phyloP scores from a whole-genome alignment of 345 rosid genomes.

The Hevea brasiliensis region DNA sequence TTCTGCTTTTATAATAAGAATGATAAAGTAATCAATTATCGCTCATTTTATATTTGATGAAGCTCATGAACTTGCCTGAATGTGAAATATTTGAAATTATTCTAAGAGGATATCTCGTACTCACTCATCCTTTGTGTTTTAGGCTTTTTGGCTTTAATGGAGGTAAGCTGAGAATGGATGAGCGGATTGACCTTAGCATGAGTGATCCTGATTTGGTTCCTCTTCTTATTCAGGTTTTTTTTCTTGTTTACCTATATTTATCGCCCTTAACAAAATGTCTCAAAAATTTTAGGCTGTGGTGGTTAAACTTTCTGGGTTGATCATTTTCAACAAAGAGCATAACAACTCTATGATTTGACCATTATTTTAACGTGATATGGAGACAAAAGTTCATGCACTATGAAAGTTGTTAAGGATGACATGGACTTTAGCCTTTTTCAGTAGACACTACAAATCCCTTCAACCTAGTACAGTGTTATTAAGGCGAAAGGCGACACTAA shows the following conservation, averaged over 20 bases:
- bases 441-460: background rate
- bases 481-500: too few relatives aligned
- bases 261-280: background rate
- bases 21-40: background rate
- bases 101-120: background rate
- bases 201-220: conserved; percentile 96
- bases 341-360: too few relatives aligned
- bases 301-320: background rate
- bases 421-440: background rate
- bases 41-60: background rate
- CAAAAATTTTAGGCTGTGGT: background rate
- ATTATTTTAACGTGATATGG: too few relatives aligned
- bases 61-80: background rate
- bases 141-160: conserved; percentile 87
- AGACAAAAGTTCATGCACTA: too few relatives aligned
- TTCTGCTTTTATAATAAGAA: background rate
- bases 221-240: conserved; percentile 78
- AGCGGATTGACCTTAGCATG: conserved; percentile 92
- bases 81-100: background rate
- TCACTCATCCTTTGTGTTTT: conserved; percentile 12
- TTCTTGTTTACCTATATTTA: conserved; percentile 3
- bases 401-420: too few relatives aligned
- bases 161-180: conserved; percentile 93
- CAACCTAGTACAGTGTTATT: too few relatives aligned
- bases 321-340: too few relatives aligned